phyloP scores from a whole-genome alignment of 495 filamentous ascomycete species.

The Penicillium angulare region DNA sequence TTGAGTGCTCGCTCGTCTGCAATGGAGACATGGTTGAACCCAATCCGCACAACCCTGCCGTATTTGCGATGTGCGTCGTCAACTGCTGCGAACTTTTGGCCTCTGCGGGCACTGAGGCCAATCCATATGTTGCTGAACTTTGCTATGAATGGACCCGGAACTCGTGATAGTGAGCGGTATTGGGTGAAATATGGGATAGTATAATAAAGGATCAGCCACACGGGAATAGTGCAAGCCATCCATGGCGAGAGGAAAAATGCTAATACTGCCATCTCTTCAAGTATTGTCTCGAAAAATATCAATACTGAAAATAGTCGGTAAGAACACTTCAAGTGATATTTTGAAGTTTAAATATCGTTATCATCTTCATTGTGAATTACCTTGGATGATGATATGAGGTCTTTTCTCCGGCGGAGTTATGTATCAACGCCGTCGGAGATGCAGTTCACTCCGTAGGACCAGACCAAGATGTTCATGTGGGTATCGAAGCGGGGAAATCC shows the following conservation, averaged over 20 bases:
- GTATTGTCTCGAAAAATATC: no score
- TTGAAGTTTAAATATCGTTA: background rate
- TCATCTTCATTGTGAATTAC: background rate
- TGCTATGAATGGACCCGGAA: conserved; percentile 23
- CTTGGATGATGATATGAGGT: background rate
- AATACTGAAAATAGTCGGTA: background rate
- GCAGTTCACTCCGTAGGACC: no score
- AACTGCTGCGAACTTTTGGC: conserved; percentile 24
- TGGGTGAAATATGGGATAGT: conserved; percentile 21
- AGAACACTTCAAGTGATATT: no score
- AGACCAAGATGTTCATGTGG: no score
- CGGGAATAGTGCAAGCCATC: conserved; percentile 8
- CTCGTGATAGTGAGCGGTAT: conserved; percentile 6
- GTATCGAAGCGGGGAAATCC: no score
- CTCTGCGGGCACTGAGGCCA: conserved; percentile 18
- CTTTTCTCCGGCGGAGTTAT: conserved; percentile 1
- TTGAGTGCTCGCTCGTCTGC: conserved; percentile 27
- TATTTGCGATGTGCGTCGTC: conserved; percentile 37
- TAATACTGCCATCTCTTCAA: conserved; percentile 11
- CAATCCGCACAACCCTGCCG: conserved; percentile 41
- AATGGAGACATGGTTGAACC: conserved; percentile 36
- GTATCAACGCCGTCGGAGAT: conserved; percentile 2
- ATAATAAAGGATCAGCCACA: conserved; percentile 21
- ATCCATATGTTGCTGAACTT: conserved; percentile 30
- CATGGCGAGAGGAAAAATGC: conserved; percentile 15